Conservation (phyloP, 495 filamentous ascomycete species). For the Trichoderma erinaceum region DNA sequence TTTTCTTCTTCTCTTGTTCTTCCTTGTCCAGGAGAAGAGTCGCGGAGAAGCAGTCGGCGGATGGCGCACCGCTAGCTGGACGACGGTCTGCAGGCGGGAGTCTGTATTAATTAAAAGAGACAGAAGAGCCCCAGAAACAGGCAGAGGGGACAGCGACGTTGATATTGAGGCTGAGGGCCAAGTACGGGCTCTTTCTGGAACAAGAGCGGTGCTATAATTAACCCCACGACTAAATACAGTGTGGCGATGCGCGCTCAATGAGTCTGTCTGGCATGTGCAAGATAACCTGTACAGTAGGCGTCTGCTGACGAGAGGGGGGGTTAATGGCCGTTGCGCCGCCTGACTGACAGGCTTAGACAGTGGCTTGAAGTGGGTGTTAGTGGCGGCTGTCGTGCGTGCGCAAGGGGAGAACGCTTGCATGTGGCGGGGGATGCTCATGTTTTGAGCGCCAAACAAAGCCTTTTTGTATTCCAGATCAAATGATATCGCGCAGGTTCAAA, state of each 20-base stretch:
- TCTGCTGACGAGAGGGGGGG: neutral
- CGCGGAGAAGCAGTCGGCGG: neutral
- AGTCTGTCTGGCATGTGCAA: neutral
- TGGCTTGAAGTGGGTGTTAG: neutral
- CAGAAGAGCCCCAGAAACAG: neutral
- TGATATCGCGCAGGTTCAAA: too few relatives aligned
- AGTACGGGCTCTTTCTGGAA: neutral
- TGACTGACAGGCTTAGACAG: neutral
- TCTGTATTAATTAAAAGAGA: neutral
- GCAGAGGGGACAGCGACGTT: neutral
- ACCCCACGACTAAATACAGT: neutral
- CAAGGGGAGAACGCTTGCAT: too few relatives aligned
- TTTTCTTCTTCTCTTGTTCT: neutral
- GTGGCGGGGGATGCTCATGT: too few relatives aligned
- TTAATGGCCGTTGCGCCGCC: too few relatives aligned
- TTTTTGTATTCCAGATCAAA: too few relatives aligned
- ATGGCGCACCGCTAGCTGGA: neutral
- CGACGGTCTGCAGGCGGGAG: neutral
- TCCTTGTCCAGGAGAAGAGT: neutral
- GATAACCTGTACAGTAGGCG: neutral
- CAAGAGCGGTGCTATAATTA: neutral
- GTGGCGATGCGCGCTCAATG: slow-evolving; percentile 2
- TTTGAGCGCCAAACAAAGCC: too few relatives aligned
- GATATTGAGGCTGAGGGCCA: slow-evolving; percentile 1
- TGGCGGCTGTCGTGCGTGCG: too few relatives aligned